These are phyloP conservation scores for Botrytis medusae DNA, from an alignment of 2,329 filamentous ascomycete genomes.

Conservation along the genomic window DNA sequence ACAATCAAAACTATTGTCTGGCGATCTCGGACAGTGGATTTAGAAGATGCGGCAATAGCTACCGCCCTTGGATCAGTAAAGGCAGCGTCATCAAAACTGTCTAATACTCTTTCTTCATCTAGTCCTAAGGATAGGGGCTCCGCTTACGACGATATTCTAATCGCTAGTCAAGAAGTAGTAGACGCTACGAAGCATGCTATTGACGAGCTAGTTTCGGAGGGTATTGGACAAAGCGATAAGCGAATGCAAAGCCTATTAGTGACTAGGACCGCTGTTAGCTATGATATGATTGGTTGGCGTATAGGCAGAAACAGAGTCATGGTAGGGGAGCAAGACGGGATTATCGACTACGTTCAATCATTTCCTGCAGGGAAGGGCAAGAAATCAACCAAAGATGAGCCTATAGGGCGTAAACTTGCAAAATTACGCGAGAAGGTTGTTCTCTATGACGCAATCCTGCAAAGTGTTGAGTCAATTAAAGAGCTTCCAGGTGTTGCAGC, in stretches of 20 bases:
- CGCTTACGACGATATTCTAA: slow-evolving; percentile 88
- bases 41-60: slow-evolving; percentile 91
- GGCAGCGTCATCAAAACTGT: slow-evolving; percentile 51
- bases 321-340: slow-evolving; percentile 78
- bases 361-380: slow-evolving; percentile 55
- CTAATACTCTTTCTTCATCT: slow-evolving; percentile 49
- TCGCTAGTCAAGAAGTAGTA: slow-evolving; percentile 87
- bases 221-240: slow-evolving; percentile 76
- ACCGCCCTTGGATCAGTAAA: slow-evolving; percentile 73
- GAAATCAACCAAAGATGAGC: slow-evolving; percentile 56
- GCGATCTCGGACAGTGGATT: slow-evolving; percentile 80
- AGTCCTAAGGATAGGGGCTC: slow-evolving; percentile 69
- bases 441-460: slow-evolving; percentile 85
- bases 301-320: slow-evolving; percentile 90
- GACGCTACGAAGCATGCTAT: slow-evolving; percentile 93
- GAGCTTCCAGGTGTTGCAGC: slow-evolving; percentile 88
- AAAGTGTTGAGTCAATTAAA: slow-evolving; percentile 86
- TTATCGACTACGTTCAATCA: slow-evolving; percentile 53
- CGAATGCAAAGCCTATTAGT: slow-evolving; percentile 92
- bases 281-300: slow-evolving; percentile 90
- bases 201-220: slow-evolving; percentile 82
- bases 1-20: slow-evolving; percentile 77
- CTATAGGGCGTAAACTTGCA: slow-evolving; percentile 72
- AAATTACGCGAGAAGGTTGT: slow-evolving; percentile 83
- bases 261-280: slow-evolving; percentile 89